Conservation (phyloP, 257 asterid genomes). For the Nicotiana attenuata region DNA sequence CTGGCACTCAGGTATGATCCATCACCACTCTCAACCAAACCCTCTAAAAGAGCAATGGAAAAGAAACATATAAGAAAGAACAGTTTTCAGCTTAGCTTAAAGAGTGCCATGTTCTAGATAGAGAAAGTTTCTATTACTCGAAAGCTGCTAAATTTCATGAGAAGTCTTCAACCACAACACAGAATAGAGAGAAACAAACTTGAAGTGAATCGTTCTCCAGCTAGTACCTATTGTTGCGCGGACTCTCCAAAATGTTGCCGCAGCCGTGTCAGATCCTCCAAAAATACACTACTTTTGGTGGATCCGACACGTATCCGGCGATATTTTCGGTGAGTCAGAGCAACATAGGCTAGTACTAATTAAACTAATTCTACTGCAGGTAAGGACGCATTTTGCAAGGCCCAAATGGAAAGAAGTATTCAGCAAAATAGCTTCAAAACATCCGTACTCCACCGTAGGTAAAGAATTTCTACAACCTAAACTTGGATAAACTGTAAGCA, state of each 20-base stretch:
- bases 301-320: no score
- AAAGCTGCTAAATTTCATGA: conserved; percentile 1
- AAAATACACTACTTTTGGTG: no score
- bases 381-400: conserved; percentile 43
- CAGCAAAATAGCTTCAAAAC: conserved; percentile 65
- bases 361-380: conserved; percentile 40
- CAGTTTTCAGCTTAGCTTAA: not conserved
- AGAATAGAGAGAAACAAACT: not conserved
- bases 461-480: conserved; percentile 17
- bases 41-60: not conserved
- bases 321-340: no score
- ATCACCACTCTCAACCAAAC: not conserved
- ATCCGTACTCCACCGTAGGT: conserved; percentile 86
- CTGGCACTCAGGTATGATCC: conserved; percentile 78
- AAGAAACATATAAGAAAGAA: not conserved
- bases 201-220: not conserved
- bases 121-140: not conserved
- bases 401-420: conserved; percentile 78
- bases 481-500: not conserved
- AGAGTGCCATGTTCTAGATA: not conserved
- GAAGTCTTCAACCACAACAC: not conserved
- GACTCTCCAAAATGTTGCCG: no score
- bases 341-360: not conserved
- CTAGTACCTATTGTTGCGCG: no score
- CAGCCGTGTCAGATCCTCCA: no score